Conservation (phyloP, 176 grass and related monocot species). For the Musa troglodytarum region DNA sequence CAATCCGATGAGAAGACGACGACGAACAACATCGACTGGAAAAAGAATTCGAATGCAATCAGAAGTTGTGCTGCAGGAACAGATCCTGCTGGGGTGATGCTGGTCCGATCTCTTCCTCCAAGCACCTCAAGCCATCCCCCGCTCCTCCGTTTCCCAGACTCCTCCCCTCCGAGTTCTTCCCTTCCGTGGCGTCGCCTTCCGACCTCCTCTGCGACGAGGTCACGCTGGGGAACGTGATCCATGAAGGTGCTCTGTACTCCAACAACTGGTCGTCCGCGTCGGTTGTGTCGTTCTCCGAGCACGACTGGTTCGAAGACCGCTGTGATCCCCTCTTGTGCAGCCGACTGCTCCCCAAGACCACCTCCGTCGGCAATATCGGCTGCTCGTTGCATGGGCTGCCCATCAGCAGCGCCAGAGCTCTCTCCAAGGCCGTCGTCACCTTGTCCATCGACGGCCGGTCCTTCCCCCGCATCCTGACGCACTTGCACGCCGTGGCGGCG, state of each 20-base stretch:
- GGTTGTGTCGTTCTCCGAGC: constrained; percentile 74
- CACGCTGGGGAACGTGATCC: constrained; percentile 94
- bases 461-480: constrained; percentile 92
- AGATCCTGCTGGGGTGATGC: constrained; percentile 79
- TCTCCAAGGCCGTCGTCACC: constrained; percentile 83
- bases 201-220: constrained; percentile 93
- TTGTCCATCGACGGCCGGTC: constrained; percentile 93
- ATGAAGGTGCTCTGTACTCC: constrained; percentile 82
- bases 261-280: constrained; percentile 65
- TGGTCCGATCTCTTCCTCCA: constrained; percentile 90
- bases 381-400: constrained; percentile 86
- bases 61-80: constrained; percentile 98
- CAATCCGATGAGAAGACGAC: neutral
- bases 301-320: constrained; percentile 87
- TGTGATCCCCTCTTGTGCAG: constrained; percentile 93
- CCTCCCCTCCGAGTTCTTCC: constrained; percentile 60
- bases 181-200: constrained; percentile 57
- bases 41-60: neutral
- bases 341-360: constrained; percentile 80
- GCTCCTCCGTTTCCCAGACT: constrained; percentile 38
- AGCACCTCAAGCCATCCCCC: constrained; percentile 57
- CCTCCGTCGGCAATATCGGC: constrained; percentile 85
- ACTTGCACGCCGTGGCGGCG: constrained; percentile 78
- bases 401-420: constrained; percentile 83
- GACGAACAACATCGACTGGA: neutral